Percentiles rank a stretch among this genome's conserved stretches.
phyloP scores from a whole-genome alignment of 2,329 filamentous ascomycete genomes.

The Epichloe glyceriae region DNA sequence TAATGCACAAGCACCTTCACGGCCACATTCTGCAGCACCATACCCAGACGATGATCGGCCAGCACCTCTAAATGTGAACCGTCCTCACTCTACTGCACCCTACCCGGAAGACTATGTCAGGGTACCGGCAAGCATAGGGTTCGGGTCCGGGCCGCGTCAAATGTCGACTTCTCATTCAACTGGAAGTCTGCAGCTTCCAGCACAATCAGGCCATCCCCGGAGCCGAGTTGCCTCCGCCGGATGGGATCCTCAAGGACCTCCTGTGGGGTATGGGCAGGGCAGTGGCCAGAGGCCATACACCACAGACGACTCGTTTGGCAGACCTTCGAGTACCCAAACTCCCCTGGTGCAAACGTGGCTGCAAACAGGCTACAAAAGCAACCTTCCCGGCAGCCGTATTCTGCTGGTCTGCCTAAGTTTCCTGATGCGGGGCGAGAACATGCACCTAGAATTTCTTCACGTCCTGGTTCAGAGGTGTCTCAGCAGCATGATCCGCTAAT shows the following conservation, averaged over 20 bases:
- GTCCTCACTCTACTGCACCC: slow-evolving; percentile 34
- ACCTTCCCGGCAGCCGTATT: slow-evolving; percentile 9
- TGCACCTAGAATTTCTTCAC: not conserved
- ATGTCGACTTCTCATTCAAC: slow-evolving; percentile 32
- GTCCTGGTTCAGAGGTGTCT: slow-evolving; percentile 10
- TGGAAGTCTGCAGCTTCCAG: slow-evolving; percentile 32
- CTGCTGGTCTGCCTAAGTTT: not conserved
- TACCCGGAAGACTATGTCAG: slow-evolving; percentile 40
- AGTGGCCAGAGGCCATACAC: slow-evolving; percentile 9
- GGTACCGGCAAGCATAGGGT: slow-evolving; percentile 23
- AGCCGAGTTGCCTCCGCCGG: slow-evolving; percentile 30
- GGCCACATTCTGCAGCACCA: slow-evolving; percentile 47
- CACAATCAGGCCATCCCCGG: slow-evolving; percentile 18
- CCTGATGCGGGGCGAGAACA: not conserved
- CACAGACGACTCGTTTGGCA: slow-evolving; percentile 10
- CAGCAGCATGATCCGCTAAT: slow-evolving; percentile 8
- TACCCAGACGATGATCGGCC: slow-evolving; percentile 59
- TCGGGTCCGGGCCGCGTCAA: slow-evolving; percentile 23
- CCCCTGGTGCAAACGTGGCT: slow-evolving; percentile 18
- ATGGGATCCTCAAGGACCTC: slow-evolving; percentile 29
- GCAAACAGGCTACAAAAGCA: slow-evolving; percentile 19
- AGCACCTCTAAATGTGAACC: slow-evolving; percentile 30
- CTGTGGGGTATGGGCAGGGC: slow-evolving; percentile 24
- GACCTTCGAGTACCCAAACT: slow-evolving; percentile 16
- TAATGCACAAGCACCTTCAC: slow-evolving; percentile 14